Base-by-base conservation (phyloP, 2,329 filamentous ascomycete genomes). In the Talaromyces funiculosus region DNA sequence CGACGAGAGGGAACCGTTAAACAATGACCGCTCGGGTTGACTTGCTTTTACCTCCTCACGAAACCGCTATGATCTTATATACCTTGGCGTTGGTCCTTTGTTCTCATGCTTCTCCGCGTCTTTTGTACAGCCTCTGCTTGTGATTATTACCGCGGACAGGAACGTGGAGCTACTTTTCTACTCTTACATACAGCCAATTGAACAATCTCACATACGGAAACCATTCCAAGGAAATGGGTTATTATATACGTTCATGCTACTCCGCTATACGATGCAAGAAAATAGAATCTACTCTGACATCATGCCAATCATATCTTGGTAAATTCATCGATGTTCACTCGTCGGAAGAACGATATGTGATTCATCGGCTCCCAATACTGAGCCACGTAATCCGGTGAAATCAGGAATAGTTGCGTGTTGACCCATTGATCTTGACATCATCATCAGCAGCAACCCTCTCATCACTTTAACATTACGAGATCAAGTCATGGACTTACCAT, bases 311-410 rank as follows among this genome's bases (percentile, higher is more conserved):
- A 74, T 43, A 61, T 68, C 51, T 69, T 65, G 16, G 77, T 64
- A 16, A 79, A 67, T 35, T 66, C 62, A 57, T 78, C 76, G 49
- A 79, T 72, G 62, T 80, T 69, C 51, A 79, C 70, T 22, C 77
- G 72, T 43, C 74, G 71, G 64, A 75, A 78, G 61, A 77, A 80
- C 1, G 77, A 76, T 33, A 79, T 72, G 60, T 78, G 77, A 2
- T 73, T 74, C 68, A 78, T 74, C n/a, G 73, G 69, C 54, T 89
- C 78, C 92, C 92, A 97, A 70, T 91, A 88, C 70, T 93, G 90
- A 2, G 91, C 92, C 59, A 97, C 72, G 42, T 83, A 81, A 69
- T 96, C 80, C n/a, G 86, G 83, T 2, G 88, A 92, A 40, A 95
- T 81, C 37, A 97, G 80, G 53, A 96, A 86, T 22, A 97, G 80